These are phyloP conservation scores for Fraxinus excelsior DNA, from an alignment of 257 asterid genomes.

Conservation along the genomic window DNA sequence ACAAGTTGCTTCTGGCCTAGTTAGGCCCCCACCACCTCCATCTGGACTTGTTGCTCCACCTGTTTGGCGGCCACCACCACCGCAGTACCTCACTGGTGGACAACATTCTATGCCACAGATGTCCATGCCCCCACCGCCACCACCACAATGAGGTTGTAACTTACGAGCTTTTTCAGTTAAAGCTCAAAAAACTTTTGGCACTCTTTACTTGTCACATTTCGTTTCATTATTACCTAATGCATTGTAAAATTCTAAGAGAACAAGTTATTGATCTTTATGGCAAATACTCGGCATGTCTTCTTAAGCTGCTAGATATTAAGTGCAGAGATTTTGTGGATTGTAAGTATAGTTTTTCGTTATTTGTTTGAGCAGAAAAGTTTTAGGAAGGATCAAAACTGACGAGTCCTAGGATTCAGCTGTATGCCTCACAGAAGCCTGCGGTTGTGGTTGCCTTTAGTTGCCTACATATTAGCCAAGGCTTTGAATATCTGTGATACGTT, in stretches of 20 bases:
- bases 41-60: conserved; percentile 62
- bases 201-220: background rate
- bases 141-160: conserved; percentile 33
- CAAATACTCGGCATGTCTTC: background rate
- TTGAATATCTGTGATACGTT: no score
- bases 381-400: background rate
- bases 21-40: conserved; percentile 83
- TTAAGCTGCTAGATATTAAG: background rate
- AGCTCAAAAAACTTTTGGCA: background rate
- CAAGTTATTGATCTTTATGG: background rate
- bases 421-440: background rate
- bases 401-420: background rate
- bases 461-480: no score
- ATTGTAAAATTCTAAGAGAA: background rate
- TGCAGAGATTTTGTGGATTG: background rate
- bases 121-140: conserved; percentile 63
- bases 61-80: conserved; percentile 81
- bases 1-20: conserved; percentile 45
- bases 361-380: background rate
- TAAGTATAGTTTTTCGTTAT: background rate
- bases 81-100: conserved; percentile 67
- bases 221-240: background rate
- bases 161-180: background rate
- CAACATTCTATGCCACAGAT: conserved; percentile 52
- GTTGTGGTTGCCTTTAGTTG: no score